A percentile compares a stretch with the other conserved stretches of the same genome.
phyloP scores from a whole-genome alignment of 805 yeast genomes.

The Nakazawaea wickerhamii region DNA sequence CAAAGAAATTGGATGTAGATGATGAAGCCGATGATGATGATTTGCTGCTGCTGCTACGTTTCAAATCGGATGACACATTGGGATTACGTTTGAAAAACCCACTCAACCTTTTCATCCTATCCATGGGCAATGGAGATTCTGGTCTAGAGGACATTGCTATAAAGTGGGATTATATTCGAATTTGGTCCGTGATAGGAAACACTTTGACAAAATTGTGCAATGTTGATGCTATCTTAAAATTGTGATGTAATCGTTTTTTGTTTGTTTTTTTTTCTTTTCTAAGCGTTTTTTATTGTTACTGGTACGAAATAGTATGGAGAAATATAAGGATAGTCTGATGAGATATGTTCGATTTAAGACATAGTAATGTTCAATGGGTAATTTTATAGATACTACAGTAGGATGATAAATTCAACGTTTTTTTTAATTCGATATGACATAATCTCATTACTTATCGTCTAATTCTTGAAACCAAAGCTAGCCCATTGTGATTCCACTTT shows the following conservation, averaged over 20 bases:
- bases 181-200: no score
- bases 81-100: background rate
- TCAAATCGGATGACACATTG: background rate
- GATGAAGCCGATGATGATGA: slow-evolving; percentile 2
- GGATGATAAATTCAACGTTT: no score
- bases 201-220: no score
- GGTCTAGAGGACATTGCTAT: slow-evolving; percentile 1
- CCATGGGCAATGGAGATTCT: slow-evolving; percentile 1
- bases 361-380: no score
- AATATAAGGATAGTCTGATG: no score
- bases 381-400: no score
- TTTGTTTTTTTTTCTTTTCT: no score
- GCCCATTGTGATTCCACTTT: background rate
- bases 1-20: slow-evolving; percentile 11
- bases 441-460: background rate
- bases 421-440: background rate
- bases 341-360: no score
- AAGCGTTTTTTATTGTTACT: no score
- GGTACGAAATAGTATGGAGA: no score
- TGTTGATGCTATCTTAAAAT: no score
- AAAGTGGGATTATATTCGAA: background rate
- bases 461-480: background rate
- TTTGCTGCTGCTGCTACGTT: background rate
- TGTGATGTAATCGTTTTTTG: background rate
- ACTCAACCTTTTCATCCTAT: slow-evolving; percentile 4